These are phyloP conservation scores for Mortierella antarctica DNA, from an alignment of 192 early-diverging fungal species.

Conservation along the genomic window DNA sequence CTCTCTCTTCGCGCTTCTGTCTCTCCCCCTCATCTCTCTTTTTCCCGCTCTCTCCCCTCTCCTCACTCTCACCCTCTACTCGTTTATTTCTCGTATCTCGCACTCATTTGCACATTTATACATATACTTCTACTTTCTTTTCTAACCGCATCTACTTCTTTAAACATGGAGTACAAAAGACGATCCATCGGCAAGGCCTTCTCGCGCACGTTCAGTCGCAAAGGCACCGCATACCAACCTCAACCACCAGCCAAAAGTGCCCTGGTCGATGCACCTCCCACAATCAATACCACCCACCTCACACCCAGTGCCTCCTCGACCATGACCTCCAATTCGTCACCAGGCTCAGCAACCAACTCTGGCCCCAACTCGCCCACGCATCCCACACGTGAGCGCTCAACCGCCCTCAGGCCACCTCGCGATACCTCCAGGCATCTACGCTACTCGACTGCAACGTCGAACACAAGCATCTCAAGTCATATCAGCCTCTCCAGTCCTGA, in stretches of 20 bases:
- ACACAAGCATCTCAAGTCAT: neutral
- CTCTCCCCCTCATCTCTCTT: neutral
- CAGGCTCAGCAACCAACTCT: neutral
- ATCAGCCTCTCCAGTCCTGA: neutral
- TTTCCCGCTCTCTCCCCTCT: neutral
- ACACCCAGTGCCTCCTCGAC: neutral
- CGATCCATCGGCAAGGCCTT: constrained; percentile 21
- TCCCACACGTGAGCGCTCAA: neutral
- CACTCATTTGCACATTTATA: neutral
- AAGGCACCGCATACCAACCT: neutral
- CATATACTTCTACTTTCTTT: neutral
- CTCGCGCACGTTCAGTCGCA: constrained; percentile 3
- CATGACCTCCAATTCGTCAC: neutral
- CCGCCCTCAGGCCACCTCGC: neutral
- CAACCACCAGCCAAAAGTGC: neutral
- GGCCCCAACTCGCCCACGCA: neutral
- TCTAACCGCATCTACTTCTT: neutral
- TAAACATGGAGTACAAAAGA: constrained; percentile 1
- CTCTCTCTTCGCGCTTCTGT: neutral
- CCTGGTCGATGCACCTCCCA: neutral
- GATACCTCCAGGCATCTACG: neutral
- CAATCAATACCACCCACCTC: neutral
- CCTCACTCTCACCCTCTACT: too few species aligned
- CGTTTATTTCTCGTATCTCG: too few species aligned
- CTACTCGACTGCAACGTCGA: neutral